These are phyloP conservation scores for Blastobotrys malaysiensis DNA, from an alignment of 1,139 yeast genomes.

Conservation along the genomic window DNA sequence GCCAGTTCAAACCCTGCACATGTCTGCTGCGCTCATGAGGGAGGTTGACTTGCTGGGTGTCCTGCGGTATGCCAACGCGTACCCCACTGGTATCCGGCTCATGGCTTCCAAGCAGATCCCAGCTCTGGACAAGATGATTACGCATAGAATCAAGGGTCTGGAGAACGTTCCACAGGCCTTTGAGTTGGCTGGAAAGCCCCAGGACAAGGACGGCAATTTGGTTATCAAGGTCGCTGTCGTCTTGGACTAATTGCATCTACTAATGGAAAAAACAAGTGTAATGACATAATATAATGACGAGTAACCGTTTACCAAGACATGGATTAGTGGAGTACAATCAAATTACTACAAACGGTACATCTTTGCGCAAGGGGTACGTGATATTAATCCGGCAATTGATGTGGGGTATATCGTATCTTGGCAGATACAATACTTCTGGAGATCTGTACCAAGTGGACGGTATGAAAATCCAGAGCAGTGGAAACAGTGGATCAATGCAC, in stretches of 20 bases:
- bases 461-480: neutral
- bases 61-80: constrained; percentile 82
- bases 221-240: constrained; percentile 28
- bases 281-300: too few relatives aligned
- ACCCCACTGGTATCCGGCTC: constrained; percentile 63
- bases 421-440: too few relatives aligned
- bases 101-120: constrained; percentile 51
- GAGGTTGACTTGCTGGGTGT: constrained; percentile 68
- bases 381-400: too few relatives aligned
- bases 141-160: constrained; percentile 57
- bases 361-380: too few relatives aligned
- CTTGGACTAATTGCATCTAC: neutral
- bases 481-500: neutral
- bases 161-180: constrained; percentile 26
- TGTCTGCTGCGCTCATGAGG: constrained; percentile 44
- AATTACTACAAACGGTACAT: too few relatives aligned
- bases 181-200: constrained; percentile 29
- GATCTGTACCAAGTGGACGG: too few relatives aligned
- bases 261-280: too few relatives aligned
- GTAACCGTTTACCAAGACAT: too few relatives aligned
- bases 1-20: constrained; percentile 38
- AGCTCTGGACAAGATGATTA: constrained; percentile 61
- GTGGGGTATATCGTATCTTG: too few relatives aligned
- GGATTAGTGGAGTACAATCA: too few relatives aligned
- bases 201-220: constrained; percentile 26